These are phyloP conservation scores for Boletus sp. DNA, from an alignment of 768 basidiomycete genomes.

Conservation along the genomic window DNA sequence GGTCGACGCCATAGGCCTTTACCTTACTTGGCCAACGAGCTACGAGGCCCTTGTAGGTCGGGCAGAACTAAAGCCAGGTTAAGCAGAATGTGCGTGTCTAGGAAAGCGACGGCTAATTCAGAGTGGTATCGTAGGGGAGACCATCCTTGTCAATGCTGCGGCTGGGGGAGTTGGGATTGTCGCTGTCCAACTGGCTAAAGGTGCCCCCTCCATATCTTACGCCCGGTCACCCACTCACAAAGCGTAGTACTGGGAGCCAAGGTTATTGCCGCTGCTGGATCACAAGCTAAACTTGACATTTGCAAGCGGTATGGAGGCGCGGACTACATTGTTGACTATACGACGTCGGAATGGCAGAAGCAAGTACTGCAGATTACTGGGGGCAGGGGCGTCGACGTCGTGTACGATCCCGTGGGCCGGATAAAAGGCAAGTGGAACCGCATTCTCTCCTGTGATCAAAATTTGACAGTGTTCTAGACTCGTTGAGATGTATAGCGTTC, in stretches of 20 bases:
- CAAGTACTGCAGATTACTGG: conserved; percentile 79
- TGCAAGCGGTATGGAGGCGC: conserved; percentile 76
- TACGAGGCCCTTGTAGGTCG: conserved; percentile 89
- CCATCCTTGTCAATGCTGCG: conserved; percentile 91
- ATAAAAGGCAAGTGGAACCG: conserved; percentile 49
- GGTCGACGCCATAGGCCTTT: conserved; percentile 50
- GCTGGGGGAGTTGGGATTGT: conserved; percentile 94
- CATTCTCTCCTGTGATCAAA: neutral
- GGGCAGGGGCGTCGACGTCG: conserved; percentile 82
- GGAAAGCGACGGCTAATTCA: conserved; percentile 6
- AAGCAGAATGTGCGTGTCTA: conserved; percentile 8
- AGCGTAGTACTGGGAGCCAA: conserved; percentile 76
- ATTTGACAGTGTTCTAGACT: conserved; percentile 46
- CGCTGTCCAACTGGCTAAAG: conserved; percentile 91
- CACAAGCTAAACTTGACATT: conserved; percentile 73
- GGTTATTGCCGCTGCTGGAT: conserved; percentile 92
- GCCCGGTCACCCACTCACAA: neutral
- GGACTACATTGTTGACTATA: conserved; percentile 81
- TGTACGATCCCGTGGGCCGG: conserved; percentile 84
- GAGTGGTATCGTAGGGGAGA: conserved; percentile 57
- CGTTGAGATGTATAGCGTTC: conserved; percentile 90
- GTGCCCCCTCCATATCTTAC: conserved; percentile 34
- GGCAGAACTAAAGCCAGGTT: conserved; percentile 74
- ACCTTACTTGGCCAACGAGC: conserved; percentile 88
- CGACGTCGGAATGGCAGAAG: conserved; percentile 79